A percentile compares a stretch with the other conserved stretches of the same genome.
Evolutionary conservation across 1,284 basidiomycete species (phyloP).

Genomic region (Heterobasidion parviporum): DNA sequence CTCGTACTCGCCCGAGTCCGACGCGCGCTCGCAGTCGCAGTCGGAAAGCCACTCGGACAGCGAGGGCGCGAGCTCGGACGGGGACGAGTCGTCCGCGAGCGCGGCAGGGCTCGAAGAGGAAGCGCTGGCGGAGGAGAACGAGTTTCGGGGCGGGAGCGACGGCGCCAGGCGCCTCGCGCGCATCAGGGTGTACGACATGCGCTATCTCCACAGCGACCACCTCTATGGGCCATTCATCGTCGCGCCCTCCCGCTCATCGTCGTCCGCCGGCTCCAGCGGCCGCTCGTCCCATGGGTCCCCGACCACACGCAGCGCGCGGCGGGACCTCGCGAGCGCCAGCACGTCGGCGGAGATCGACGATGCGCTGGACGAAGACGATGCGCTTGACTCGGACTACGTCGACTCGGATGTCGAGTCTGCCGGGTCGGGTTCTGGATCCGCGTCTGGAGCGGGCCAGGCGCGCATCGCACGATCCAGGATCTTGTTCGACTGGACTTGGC

Average conservation of each 20-base stretch:
- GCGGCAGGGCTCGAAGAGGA: not conserved
- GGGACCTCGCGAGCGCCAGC: too few relatives aligned
- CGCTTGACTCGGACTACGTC: not conserved
- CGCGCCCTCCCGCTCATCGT: too few relatives aligned
- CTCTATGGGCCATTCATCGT: constrained; percentile 40
- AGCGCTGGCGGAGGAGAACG: not conserved
- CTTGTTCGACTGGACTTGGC: constrained; percentile 21
- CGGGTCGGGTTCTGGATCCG: not conserved
- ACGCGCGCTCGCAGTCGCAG: not conserved
- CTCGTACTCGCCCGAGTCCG: not conserved
- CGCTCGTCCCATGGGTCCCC: too few relatives aligned
- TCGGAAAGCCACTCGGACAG: not conserved
- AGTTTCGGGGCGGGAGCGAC: not conserved
- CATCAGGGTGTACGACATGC: constrained; percentile 36
- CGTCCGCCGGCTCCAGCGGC: too few relatives aligned
- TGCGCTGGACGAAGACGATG: constrained; percentile 9
- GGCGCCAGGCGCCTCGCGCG: constrained; percentile 31
- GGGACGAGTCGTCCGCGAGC: not conserved
- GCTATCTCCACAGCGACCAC: constrained; percentile 31
- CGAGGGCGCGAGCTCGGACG: not conserved
- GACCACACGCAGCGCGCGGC: too few relatives aligned
- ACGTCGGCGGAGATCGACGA: constrained; percentile 2
- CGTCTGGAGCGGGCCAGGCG: not conserved
- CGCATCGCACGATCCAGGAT: not conserved
- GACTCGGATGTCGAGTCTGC: not conserved